Evolutionary conservation across 495 filamentous ascomycete species (phyloP).

Genomic region (Margaritispora aquatica): DNA sequence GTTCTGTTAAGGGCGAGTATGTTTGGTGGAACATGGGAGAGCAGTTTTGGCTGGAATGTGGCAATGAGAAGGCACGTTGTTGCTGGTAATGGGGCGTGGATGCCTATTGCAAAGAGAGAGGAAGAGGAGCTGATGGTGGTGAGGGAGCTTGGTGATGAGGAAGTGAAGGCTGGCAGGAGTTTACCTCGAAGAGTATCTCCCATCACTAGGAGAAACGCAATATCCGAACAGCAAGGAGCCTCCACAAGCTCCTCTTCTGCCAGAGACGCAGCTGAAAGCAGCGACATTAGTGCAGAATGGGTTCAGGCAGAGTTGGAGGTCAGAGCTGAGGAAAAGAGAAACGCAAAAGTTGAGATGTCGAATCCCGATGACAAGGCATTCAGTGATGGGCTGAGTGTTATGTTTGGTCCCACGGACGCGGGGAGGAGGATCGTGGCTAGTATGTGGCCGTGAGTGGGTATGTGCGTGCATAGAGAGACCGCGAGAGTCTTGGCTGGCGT

Average conservation of each 20-base stretch:
- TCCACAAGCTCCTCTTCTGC: no score
- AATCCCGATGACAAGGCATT: background rate
- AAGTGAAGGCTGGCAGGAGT: no score
- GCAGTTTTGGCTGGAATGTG: slow-evolving; percentile 31
- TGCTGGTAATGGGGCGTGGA: slow-evolving; percentile 2
- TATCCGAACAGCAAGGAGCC: no score
- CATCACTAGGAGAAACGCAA: no score
- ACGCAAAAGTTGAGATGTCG: background rate
- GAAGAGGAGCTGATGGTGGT: background rate
- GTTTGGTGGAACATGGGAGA: slow-evolving; percentile 28
- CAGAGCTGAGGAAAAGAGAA: no score
- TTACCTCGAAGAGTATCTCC: no score
- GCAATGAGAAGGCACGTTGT: slow-evolving; percentile 28
- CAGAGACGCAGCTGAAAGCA: no score
- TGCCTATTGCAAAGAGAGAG: background rate
- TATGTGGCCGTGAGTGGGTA: slow-evolving; percentile 2
- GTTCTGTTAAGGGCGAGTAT: slow-evolving; percentile 28
- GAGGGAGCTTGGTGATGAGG: background rate
- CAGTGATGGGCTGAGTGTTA: background rate
- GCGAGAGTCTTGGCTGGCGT: no score
- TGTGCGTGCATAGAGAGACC: background rate
- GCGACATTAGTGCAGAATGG: no score
- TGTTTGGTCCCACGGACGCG: background rate
- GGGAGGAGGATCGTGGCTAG: background rate
- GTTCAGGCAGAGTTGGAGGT: no score